Conservation (phyloP, 2,329 filamentous ascomycete genomes). For the Fusarium fracticaudum region DNA sequence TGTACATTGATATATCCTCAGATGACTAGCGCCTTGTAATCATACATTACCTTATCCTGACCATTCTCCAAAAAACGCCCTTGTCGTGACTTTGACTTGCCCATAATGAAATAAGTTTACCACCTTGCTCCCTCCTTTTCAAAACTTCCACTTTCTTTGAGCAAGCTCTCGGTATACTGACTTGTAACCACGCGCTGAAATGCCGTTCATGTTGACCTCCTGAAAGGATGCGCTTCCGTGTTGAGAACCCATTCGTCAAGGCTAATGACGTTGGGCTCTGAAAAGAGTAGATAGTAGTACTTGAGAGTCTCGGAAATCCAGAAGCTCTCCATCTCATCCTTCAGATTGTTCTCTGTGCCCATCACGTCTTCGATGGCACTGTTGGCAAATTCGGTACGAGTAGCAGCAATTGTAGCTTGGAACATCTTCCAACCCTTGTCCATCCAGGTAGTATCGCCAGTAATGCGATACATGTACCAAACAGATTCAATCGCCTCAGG, state of each 20-base stretch:
- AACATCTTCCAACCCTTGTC: conserved; percentile 92
- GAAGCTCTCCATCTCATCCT: conserved; percentile 84
- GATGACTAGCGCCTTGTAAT: conserved; percentile 9
- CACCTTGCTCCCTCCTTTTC: neutral
- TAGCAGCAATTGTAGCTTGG: conserved; percentile 72
- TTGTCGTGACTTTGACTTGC: conserved; percentile 9
- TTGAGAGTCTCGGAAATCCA: conserved; percentile 93
- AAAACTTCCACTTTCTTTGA: neutral
- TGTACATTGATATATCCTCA: conserved; percentile 27
- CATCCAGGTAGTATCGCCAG: conserved; percentile 77
- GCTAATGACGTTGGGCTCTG: conserved; percentile 70
- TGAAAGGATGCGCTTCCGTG: conserved; percentile 70
- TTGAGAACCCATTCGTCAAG: conserved; percentile 76
- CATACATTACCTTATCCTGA: conserved; percentile 13
- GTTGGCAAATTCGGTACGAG: conserved; percentile 73
- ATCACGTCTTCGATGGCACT: conserved; percentile 75
- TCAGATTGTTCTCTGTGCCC: conserved; percentile 50
- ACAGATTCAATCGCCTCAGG: conserved; percentile 90
- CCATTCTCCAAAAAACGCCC: conserved; percentile 27
- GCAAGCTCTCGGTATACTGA: neutral
- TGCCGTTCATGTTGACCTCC: conserved; percentile 49
- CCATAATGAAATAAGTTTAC: conserved; percentile 6
- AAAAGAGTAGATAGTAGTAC: conserved; percentile 88
- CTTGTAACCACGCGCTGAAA: neutral
- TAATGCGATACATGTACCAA: conserved; percentile 92